Base-by-base conservation (phyloP, 139 green algal genomes). In the Chlorella vulgaris region DNA sequence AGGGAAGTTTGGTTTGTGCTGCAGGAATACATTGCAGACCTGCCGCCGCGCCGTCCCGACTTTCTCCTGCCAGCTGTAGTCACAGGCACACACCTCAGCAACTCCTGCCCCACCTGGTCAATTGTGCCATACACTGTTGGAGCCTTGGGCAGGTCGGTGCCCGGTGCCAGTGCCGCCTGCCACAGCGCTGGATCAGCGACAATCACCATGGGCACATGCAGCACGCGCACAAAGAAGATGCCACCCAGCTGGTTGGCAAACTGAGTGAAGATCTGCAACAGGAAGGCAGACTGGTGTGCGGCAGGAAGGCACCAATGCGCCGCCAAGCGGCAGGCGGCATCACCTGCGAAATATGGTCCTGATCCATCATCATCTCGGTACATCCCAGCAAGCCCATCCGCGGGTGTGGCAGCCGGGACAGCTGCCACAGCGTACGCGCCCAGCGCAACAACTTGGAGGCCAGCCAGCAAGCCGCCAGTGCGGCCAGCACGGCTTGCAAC, bases 151-250 rank as follows among this genome's bases (percentile, higher is more conserved):
- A 65, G 55, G 55, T 65, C 55, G 5, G 22, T 29, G 55, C 55
- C 55, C 5, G 55, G 55, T n/a, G 55, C 55, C 55, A 65, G 55
- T 5, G 55, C 55, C 55, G 55, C 55, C 55, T 65, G 55, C 55
- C 55, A 65, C 55, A 65, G 55, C 22, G 55, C 55, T 21, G 55
- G 55, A 21, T 65, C 55, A 8, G 55, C 22, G 18, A 65, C 55
- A 28, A 65, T n/a, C 55, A 65, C 55, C 55, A 65, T 65, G 55
- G 55, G 55, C 55, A 65, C 55, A 21, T 65, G 55, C 55, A 65
- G 55, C 15, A 65, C 21, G 18, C 55, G 55, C 55, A 65, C 55
- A n/a, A 31, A 65, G 22, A 31, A 65, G 55, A 65, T 65, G 55
- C 55, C 55, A 24, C 55, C 55, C 18, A 65, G 55, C 55, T 65